A percentile compares a stretch with the other conserved stretches of the same genome.
Conservation (phyloP, 1,284 basidiomycete genomes). For the Afroboletus lepidellus region DNA sequence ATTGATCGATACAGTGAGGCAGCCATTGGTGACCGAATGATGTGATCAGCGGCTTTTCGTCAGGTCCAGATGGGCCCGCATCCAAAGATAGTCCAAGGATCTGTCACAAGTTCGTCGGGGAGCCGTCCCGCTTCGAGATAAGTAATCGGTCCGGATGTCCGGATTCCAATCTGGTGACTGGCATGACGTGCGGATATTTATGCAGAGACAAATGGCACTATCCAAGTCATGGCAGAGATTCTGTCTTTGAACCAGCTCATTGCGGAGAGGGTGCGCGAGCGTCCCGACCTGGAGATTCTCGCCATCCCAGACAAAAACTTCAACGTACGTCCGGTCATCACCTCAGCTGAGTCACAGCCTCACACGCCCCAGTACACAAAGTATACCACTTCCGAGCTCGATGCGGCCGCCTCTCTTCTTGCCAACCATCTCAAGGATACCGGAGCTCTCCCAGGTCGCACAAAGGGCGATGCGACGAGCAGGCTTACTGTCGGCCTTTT, state of each 20-base stretch:
- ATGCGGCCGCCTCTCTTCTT: constrained; percentile 28
- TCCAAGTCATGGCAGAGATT: constrained; percentile 18
- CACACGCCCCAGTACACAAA: constrained; percentile 19
- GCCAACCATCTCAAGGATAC: constrained; percentile 28
- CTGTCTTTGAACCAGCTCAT: constrained; percentile 30
- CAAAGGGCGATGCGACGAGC: constrained; percentile 25
- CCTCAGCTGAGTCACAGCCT: not conserved
- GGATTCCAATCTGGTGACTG: too few species aligned
- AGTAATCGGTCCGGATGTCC: too few species aligned
- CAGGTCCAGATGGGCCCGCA: too few species aligned
- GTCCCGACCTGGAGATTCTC: constrained; percentile 21
- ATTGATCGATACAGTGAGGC: too few species aligned
- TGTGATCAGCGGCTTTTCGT: too few species aligned
- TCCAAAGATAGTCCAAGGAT: too few species aligned
- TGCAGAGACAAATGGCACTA: not conserved
- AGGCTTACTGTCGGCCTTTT: constrained; percentile 28
- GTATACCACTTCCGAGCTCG: constrained; percentile 26
- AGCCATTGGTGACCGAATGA: too few species aligned
- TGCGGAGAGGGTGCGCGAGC: constrained; percentile 14
- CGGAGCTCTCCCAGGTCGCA: constrained; percentile 20
- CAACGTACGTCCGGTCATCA: constrained; percentile 8
- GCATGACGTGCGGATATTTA: not conserved
- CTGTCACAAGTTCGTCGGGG: too few species aligned
- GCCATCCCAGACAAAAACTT: constrained; percentile 22
- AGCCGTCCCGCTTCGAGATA: too few species aligned